These are phyloP conservation scores for Vitis amurensis DNA, from an alignment of 164 flowering plant species.

Conservation along the genomic window DNA sequence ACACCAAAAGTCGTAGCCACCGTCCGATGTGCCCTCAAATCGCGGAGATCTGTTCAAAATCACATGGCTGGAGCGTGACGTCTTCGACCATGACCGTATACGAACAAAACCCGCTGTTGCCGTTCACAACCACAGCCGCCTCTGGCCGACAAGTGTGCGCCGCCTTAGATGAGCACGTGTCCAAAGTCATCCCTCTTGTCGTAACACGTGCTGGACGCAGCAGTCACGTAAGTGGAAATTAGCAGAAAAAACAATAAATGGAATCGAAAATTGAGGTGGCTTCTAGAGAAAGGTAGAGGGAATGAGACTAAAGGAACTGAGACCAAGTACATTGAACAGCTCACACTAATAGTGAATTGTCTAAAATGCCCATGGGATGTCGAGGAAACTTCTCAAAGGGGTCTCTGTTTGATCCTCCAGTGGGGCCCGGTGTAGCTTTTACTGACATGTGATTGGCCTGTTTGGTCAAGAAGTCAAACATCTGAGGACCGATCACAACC, in stretches of 20 bases:
- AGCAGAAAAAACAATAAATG: conserved; percentile 3
- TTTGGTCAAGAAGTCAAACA: too few relatives aligned
- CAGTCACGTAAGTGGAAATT: conserved; percentile 2
- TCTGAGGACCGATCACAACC: too few relatives aligned
- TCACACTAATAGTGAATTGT: too few relatives aligned
- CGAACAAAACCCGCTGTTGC: not conserved
- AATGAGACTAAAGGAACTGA: not conserved
- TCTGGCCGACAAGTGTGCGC: conserved; percentile 1
- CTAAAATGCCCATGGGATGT: too few relatives aligned
- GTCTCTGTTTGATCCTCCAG: too few relatives aligned
- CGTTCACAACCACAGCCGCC: conserved; percentile 9
- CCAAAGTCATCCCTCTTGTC: not conserved
- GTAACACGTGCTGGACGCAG: conserved; percentile 12
- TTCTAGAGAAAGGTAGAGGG: not conserved
- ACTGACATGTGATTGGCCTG: too few relatives aligned
- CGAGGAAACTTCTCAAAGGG: too few relatives aligned
- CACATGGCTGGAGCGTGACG: conserved; percentile 5
- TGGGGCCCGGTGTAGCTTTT: too few relatives aligned
- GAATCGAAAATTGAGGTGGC: not conserved
- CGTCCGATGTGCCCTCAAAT: too few relatives aligned
- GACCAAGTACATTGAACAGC: too few relatives aligned
- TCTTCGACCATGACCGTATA: conserved; percentile 2
- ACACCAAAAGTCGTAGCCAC: too few relatives aligned
- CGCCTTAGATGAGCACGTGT: conserved; percentile 14
- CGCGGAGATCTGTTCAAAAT: too few relatives aligned